These are phyloP conservation scores for Ampelomyces quisqualis DNA, from an alignment of 2,329 filamentous ascomycete genomes.

Conservation along the genomic window DNA sequence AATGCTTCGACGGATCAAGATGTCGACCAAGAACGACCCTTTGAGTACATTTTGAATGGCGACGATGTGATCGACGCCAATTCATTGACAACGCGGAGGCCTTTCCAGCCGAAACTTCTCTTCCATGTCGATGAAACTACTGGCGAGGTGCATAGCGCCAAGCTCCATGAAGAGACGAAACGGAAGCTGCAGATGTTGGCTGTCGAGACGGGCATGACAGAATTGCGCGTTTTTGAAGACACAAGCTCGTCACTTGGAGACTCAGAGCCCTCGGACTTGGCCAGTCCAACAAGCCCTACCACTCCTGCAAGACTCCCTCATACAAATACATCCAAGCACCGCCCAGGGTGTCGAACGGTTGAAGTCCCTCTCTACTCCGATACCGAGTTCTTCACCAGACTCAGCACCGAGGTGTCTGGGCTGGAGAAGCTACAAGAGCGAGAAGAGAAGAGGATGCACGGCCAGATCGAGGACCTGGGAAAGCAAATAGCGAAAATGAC, in stretches of 20 bases:
- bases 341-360: constrained; percentile 50
- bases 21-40: constrained; percentile 34
- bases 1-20: constrained; percentile 28
- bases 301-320: no score
- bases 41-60: constrained; percentile 41
- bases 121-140: constrained; percentile 67
- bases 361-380: constrained; percentile 77
- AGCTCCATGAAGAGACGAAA: constrained; percentile 64
- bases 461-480: constrained; percentile 65
- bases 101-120: constrained; percentile 67
- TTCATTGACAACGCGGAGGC: constrained; percentile 22
- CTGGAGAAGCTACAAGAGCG: constrained; percentile 67
- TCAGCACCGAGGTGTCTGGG: constrained; percentile 69
- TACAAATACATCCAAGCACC: constrained; percentile 5
- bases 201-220: constrained; percentile 47
- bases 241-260: no score
- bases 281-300: constrained; percentile 3
- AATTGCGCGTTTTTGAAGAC: constrained; percentile 40
- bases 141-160: constrained; percentile 68
- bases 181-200: constrained; percentile 64
- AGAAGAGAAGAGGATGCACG: constrained; percentile 64
- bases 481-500: constrained; percentile 64
- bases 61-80: constrained; percentile 10
- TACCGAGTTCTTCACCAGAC: constrained; percentile 73
- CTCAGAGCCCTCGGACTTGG: no score